Conservation (phyloP, 2,329 filamentous ascomycete species). For the Scorias spongiosa region DNA sequence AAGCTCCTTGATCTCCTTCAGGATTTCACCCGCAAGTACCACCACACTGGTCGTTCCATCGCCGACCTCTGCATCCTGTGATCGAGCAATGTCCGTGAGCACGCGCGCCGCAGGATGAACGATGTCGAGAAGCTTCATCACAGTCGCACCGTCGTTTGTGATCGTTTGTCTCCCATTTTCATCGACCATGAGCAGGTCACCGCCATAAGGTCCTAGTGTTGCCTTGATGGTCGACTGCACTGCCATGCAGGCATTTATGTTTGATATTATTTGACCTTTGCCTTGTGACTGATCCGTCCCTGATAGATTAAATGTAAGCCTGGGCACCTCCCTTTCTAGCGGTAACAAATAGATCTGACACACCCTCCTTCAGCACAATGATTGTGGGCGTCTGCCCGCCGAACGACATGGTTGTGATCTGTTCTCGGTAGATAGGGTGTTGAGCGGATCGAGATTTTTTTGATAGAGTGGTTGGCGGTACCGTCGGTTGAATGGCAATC, state of each 20-base stretch:
- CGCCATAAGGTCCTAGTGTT: conserved; percentile 90
- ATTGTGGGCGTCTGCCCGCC: conserved; percentile 95
- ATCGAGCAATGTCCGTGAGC: conserved; percentile 94
- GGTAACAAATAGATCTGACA: conserved; percentile 24
- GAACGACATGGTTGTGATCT: conserved; percentile 62
- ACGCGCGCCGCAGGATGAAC: conserved; percentile 94
- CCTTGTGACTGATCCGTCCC: conserved; percentile 96
- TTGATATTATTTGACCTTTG: conserved; percentile 89
- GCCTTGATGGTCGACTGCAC: conserved; percentile 93
- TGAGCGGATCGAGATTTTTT: not conserved
- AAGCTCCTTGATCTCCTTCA: conserved; percentile 92
- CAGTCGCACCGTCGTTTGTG: conserved; percentile 96
- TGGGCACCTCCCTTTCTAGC: conserved; percentile 8
- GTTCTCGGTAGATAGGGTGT: not conserved
- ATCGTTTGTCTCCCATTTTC: conserved; percentile 93
- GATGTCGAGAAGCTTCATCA: conserved; percentile 99
- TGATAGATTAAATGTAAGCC: conserved; percentile 25
- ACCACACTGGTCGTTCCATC: conserved; percentile 97
- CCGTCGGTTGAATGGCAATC: too few species aligned
- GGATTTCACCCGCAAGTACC: conserved; percentile 88
- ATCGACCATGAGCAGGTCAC: conserved; percentile 90
- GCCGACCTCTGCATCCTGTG: conserved; percentile 96
- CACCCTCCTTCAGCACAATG: conserved; percentile 94
- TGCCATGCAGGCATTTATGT: conserved; percentile 95
- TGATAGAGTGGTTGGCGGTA: not conserved